Evolutionary conservation across 257 asterid genomes (phyloP), one percentile per base, ranked within the genome.

Genomic region (Voacanga thouarsii): DNA sequence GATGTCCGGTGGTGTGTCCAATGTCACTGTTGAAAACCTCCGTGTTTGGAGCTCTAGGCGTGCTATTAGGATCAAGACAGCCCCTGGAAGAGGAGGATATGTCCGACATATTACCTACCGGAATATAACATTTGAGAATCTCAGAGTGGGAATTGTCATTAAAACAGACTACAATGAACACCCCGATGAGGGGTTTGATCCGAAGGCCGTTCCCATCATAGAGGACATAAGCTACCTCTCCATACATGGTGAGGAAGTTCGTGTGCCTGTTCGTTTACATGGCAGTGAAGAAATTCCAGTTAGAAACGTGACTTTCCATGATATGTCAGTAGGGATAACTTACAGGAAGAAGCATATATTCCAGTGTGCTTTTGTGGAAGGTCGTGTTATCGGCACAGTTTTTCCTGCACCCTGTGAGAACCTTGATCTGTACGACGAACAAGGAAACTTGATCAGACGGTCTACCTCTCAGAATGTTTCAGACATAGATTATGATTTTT

Each of bases 91-190:
- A 80, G 99, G 99, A 72, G 98, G 97, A 24, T 92, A 93, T 7
- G 92, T 96, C 28, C 91, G 95, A 3, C 83, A 87, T 12, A 89
- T 96, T 53, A 82, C 89, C 11, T 96, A 88, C 72, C 86, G 85
- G 39, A 96, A 96, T 72, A 78, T 96, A 37, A 96, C 98, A 77
- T 89, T 96, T 39, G 90, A 87, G n/a, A 90, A 87, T 5, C 84
- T 87, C 10, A 91, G 99, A 6, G 99, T 90, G 43, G 99, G 99
- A 10, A 89, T 96, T 6, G 97, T 96, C 55, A 87, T 96, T 79
- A 96, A 93, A 82, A 93, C 99, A 23, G 98, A 93, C 78, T 96
- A 96, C 89, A 93, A 93, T 26, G 99, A 96, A 81, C 99, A 96
- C 80, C 97, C 99, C 0, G 97, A 89, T 37, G 84, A 56, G 3